Base-by-base conservation (phyloP, 768 basidiomycete species). In the Trametopsis cervina region DNA sequence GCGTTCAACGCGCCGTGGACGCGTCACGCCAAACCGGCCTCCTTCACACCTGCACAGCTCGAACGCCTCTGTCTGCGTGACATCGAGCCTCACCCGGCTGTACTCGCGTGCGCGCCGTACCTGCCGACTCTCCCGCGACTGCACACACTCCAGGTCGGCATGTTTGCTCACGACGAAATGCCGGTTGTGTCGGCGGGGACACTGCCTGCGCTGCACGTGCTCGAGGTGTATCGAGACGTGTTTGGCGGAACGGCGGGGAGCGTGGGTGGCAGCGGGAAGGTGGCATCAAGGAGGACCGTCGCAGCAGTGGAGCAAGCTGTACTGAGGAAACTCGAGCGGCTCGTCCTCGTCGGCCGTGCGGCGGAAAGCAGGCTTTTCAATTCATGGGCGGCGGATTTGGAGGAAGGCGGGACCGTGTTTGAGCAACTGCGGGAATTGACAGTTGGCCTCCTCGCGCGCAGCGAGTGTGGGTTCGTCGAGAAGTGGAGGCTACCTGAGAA, bases 71-170 rank as follows among this genome's bases (percentile, higher is more conserved):
- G 51, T 37, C 39, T 52, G 42, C 46, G 42, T 3, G 51, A 52
- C 43, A 52, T 52, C 47, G 41, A 35, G 27, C 27, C 38, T 18
- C 47, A 42, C 33, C 41, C 42, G 4, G 46, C 51, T 17, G 37
- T 12, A 15, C 17, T 44, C 29, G 48, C 47, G 37, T 52, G 47
- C 43, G 40, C 51, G 17, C 46, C 51, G 20, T 48, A 52, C 33
- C 41, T 52, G 17, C 51, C 51, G 35, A 52, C 51, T 6, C 47
- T 52, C n/a, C 51, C 51, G 10, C 35, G 25, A 29, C 22, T 52
- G 4, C 46, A 52, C 46, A 47, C 46, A 15, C 40, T 44, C 20
- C 46, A 42, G 27, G 15, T 44, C 37, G 7, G 11, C 36, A 35
- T 52, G 46, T 2, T 48, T 37, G 36, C 46, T 42, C 37, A 52